Conservation (phyloP, 495 filamentous ascomycete species). For the Penicillium odoratum region DNA sequence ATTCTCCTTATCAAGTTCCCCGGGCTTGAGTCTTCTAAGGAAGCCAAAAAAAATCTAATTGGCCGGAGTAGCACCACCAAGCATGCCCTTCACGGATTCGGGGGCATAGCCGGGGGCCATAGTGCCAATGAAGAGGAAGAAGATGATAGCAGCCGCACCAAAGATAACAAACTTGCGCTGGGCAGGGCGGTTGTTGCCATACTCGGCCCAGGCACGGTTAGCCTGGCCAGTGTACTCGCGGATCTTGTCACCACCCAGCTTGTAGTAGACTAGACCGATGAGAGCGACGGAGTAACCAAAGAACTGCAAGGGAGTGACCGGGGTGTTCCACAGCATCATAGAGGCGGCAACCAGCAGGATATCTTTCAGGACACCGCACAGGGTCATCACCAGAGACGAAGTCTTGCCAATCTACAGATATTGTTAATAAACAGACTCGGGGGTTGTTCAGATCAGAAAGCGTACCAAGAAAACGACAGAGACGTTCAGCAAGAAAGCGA, state of each 20-base stretch:
- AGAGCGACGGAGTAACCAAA: slow-evolving; percentile 95
- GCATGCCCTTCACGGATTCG: slow-evolving; percentile 39
- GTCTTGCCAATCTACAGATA: slow-evolving; percentile 78
- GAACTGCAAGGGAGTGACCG: slow-evolving; percentile 78
- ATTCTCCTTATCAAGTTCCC: not conserved
- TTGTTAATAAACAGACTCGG: not conserved
- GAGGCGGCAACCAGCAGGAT: slow-evolving; percentile 89
- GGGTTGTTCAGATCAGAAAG: not conserved
- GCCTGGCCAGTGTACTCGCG: slow-evolving; percentile 73
- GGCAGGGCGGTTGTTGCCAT: slow-evolving; percentile 70
- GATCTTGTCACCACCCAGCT: slow-evolving; percentile 84
- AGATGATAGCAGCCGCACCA: slow-evolving; percentile 55
- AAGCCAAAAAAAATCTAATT: slow-evolving; percentile 28
- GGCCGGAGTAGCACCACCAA: slow-evolving; percentile 42
- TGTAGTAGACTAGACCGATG: slow-evolving; percentile 92
- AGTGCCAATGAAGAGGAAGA: slow-evolving; percentile 70
- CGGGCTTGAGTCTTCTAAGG: not conserved
- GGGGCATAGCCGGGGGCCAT: slow-evolving; percentile 52
- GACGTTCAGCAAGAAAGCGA: slow-evolving; percentile 88
- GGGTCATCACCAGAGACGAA: slow-evolving; percentile 91
- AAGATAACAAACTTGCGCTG: slow-evolving; percentile 75
- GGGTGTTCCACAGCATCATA: slow-evolving; percentile 86
- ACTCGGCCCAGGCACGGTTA: slow-evolving; percentile 78
- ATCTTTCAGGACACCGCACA: slow-evolving; percentile 98
- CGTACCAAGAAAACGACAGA: slow-evolving; percentile 79